phyloP scores from a whole-genome alignment of 163 green algal species.

The Chlorella variabilis region DNA sequence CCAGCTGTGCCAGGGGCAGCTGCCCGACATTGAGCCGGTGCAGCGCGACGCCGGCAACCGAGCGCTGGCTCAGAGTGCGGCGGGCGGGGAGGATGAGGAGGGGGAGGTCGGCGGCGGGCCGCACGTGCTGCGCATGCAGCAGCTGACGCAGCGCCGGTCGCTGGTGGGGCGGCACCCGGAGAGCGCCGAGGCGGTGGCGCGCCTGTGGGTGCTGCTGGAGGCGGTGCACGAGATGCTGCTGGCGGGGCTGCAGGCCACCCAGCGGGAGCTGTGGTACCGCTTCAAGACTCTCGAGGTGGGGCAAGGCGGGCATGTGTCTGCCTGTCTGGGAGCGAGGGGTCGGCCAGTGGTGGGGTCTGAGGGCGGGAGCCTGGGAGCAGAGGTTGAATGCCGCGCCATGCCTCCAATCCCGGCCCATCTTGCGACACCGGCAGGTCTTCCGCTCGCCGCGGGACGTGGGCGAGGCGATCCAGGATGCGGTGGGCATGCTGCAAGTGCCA shows the following conservation, averaged over 20 bases:
- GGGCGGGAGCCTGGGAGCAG: no score
- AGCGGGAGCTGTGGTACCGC: slow-evolving; percentile 53
- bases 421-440: slow-evolving; percentile 5
- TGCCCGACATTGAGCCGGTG: slow-evolving; percentile 32
- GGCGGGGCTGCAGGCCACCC: slow-evolving; percentile 19
- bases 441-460: slow-evolving; percentile 28
- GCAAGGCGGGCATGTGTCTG: background rate
- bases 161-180: slow-evolving; percentile 35
- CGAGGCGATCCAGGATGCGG: slow-evolving; percentile 39
- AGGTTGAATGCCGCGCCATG: no score
- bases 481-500: slow-evolving; percentile 42
- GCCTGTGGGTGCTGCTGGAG: slow-evolving; percentile 35
- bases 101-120: background rate
- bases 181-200: slow-evolving; percentile 33
- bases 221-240: slow-evolving; percentile 27
- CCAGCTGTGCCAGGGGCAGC: slow-evolving; percentile 4
- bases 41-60: slow-evolving; percentile 1
- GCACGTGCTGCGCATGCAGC: slow-evolving; percentile 9
- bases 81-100: background rate
- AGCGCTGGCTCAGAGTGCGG: background rate
- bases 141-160: background rate
- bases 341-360: background rate
- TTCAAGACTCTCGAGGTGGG: slow-evolving; percentile 5
- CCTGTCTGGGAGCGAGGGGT: background rate
- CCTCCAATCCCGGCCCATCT: background rate